Base-by-base conservation (phyloP, 1,284 basidiomycete genomes). In the Moniliella sp. region DNA sequence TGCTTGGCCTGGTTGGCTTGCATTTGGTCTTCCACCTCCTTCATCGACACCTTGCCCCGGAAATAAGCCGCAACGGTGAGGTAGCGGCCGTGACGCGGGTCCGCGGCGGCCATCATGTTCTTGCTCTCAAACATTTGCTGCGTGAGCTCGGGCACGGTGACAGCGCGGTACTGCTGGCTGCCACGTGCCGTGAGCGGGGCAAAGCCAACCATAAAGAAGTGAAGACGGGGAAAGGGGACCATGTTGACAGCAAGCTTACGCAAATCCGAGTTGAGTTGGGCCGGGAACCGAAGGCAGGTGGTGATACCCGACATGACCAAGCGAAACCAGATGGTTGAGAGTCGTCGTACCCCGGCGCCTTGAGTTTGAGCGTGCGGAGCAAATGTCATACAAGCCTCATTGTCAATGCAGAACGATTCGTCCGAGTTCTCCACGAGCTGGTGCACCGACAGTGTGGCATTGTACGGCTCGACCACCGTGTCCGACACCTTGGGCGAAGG, bases 171-270 rank as follows among this genome's bases (percentile, higher is more conserved):
- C 58, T 82, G 78, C 37, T 56, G 77, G 62, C 79, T 84, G 42
- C 81, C 81, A 26, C 82, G 76, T 18, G 86, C 80, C 38, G 86
- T 91, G 39, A 94, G 67, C 23, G 86, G 86, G 39, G 88, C 86
- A 51, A 82, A 93, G 45, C 86, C 86, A 48, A 83, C 83, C 76
- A 91, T 81, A 73, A 94, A 93, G 74, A 94, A 94, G 66, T 94
- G 88, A 27, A 94, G 77, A 76, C 86, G 82, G 39, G 83, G 83
- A 80, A 91, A 88, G 30, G 82, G 82, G 34, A 88, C 67, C 37
- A 93, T 71, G 64, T 93, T 94, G 70, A 88, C 76, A 30, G 73
- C 78, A 25, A 94, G 71, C 64, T 93, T 93, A 41, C 84, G 74
- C 34, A 93, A 67, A 60, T 94, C 84, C 34, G 82, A 83, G 61